These are phyloP conservation scores for Phytopythium mirpurense DNA, from an alignment of 352 stramenopile species.

Conservation along the genomic window DNA sequence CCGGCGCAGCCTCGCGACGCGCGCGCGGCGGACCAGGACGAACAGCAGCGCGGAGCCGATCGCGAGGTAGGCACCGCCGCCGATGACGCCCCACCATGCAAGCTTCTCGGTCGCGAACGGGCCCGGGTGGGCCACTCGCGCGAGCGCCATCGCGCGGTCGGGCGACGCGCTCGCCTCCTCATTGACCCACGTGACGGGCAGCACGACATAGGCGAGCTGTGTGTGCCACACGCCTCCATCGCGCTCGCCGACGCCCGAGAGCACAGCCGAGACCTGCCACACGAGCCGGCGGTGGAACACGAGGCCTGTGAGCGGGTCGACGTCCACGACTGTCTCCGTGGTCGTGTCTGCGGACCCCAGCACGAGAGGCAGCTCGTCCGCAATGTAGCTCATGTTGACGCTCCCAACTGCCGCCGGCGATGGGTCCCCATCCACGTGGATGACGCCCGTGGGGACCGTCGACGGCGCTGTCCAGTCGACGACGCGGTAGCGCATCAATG, in stretches of 20 bases:
- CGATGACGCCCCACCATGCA: conserved; percentile 23
- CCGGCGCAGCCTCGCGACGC: not conserved
- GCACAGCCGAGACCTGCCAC: conserved; percentile 37
- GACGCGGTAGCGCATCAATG: conserved; percentile 41
- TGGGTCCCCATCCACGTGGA: not conserved
- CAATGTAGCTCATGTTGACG: conserved; percentile 45
- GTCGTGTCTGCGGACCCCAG: conserved; percentile 9
- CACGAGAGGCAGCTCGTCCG: conserved; percentile 34
- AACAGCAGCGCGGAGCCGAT: conserved; percentile 8
- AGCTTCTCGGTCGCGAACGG: conserved; percentile 35
- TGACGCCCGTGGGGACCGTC: conserved; percentile 21
- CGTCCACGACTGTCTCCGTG: conserved; percentile 27
- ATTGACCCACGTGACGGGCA: conserved; percentile 44
- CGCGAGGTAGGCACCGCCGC: conserved; percentile 19
- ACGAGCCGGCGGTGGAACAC: conserved; percentile 43
- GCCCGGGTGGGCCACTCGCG: conserved; percentile 7
- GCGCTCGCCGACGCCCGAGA: conserved; percentile 7
- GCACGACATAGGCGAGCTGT: conserved; percentile 15
- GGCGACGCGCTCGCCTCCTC: conserved; percentile 37
- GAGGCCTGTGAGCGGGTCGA: conserved; percentile 40
- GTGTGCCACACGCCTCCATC: conserved; percentile 36
- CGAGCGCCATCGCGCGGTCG: conserved; percentile 10
- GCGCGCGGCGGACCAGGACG: not conserved
- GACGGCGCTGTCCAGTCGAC: conserved; percentile 31
- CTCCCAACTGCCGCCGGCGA: not conserved